Evolutionary conservation across 2,329 filamentous ascomycete species (phyloP), one percentile per base, ranked within the genome.

Genomic region (Cladophialophora immunda): DNA sequence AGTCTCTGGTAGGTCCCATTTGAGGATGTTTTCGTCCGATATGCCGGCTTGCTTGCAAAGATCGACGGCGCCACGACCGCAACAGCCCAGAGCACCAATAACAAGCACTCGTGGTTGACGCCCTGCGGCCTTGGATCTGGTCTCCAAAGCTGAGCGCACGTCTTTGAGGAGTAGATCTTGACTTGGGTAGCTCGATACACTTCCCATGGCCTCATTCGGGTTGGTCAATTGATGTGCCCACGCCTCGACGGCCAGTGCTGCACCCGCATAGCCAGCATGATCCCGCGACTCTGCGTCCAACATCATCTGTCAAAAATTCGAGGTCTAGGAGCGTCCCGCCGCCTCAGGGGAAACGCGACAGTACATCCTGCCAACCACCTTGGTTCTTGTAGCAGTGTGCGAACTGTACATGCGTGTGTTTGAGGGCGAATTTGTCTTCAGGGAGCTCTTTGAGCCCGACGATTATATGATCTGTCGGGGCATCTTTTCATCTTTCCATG

Each of bases 1-100:
- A 45, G 93, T 97, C 85, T 97, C 92, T 34, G 86, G 86, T 77
- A 97, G 86, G 82, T 97, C 93, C 88, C 89, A 90, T 78, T 88
- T 83, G 67, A 89, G 79, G 74, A 97, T 90, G 74, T 90, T 86
- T 72, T 87, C 84, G 25, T 87, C 85, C 15, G 88, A 84, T 58
- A 94, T 84, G 65, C 93, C 94, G 15, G 89, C 90, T 79, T 90
- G 89, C 73, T 87, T 82, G 78, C 91, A 92, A 66, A 94, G 83
- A 73, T 97, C 91, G 41, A 94, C 89, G 22, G 94, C 94, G 68
- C 94, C 94, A 54, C 86, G 88, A 64, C 94, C 93, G 76, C 94
- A 97, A 72, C 94, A 89, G 73, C 82, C 84, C 60, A 86, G 78
- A 50, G 85, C 92, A 70, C 94, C 94, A 70, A 97, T 94, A 61